Evolutionary conservation across 495 filamentous ascomycete genomes (phyloP).

Genomic region (Aspergillus carlsbadensis): DNA sequence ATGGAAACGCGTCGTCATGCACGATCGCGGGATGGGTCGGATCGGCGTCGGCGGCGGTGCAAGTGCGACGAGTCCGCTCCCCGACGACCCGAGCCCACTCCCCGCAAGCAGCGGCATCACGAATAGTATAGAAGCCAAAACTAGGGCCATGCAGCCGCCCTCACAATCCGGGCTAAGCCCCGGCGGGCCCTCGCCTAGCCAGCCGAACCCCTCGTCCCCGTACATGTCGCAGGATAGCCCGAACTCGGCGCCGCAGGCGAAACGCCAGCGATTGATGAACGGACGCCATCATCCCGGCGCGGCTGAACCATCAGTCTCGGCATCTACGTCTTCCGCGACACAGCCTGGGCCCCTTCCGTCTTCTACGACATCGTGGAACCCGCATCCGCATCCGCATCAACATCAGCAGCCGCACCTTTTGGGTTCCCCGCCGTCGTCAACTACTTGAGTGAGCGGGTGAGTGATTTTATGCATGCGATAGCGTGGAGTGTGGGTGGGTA

Average conservation of each 20-base stretch:
- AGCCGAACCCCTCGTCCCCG: constrained; percentile 25
- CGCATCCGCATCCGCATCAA: no score
- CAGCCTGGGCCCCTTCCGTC: no score
- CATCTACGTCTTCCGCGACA: no score
- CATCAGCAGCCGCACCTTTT: no score
- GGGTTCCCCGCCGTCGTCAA: no score
- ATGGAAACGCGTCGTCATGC: constrained; percentile 56
- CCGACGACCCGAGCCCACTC: constrained; percentile 16
- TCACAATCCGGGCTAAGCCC: constrained; percentile 29
- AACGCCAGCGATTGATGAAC: constrained; percentile 47
- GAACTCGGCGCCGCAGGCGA: constrained; percentile 29
- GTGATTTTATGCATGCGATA: no score
- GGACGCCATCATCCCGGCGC: constrained; percentile 24
- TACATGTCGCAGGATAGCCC: constrained; percentile 30
- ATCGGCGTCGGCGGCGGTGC: constrained; percentile 24
- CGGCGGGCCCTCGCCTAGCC: constrained; percentile 27
- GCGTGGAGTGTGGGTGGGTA: no score
- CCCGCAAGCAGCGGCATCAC: constrained; percentile 10
- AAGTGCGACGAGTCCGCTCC: constrained; percentile 20
- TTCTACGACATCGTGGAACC: no score
- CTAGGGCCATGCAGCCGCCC: constrained; percentile 31
- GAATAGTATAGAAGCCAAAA: constrained; percentile 8
- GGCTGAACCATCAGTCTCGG: no score
- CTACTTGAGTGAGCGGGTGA: no score
- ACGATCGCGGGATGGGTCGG: constrained; percentile 47